Conservation (phyloP, 176 grass and related monocot species). For the Leersia perrieri region DNA sequence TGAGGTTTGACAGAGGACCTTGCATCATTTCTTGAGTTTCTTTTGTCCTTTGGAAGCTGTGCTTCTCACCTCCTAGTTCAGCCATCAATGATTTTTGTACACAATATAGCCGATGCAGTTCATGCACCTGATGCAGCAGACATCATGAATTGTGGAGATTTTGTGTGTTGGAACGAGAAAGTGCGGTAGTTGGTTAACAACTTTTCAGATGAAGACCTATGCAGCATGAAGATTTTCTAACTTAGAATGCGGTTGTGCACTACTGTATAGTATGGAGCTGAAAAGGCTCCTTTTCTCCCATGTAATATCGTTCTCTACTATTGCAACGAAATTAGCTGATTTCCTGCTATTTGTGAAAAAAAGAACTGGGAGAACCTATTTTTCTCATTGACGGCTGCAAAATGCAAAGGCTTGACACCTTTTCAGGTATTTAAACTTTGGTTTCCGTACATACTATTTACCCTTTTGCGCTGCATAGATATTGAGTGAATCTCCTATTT, state of each 20-base stretch:
- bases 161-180: not conserved
- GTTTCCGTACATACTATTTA: not conserved
- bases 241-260: not conserved
- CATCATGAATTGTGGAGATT: constrained; percentile 12
- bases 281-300: not conserved
- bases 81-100: constrained; percentile 73
- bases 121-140: constrained; percentile 60
- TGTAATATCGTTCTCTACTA: not conserved
- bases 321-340: not conserved
- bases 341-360: not conserved
- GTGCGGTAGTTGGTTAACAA: constrained; percentile 2
- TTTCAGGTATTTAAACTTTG: constrained; percentile 5
- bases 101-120: constrained; percentile 65
- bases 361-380: not conserved
- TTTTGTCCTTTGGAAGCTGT: constrained; percentile 41
- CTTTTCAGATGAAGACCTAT: constrained; percentile 21
- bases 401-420: not conserved
- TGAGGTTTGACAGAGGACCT: constrained; percentile 30
- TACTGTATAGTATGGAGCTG: constrained; percentile 12
- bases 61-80: constrained; percentile 39
- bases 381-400: constrained; percentile 18
- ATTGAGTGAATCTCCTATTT: not conserved
- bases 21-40: constrained; percentile 40
- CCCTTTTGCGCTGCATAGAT: not conserved
- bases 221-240: constrained; percentile 1